Conservation (phyloP, 352 stramenopile species). For the Paralagenidium karlingii region DNA sequence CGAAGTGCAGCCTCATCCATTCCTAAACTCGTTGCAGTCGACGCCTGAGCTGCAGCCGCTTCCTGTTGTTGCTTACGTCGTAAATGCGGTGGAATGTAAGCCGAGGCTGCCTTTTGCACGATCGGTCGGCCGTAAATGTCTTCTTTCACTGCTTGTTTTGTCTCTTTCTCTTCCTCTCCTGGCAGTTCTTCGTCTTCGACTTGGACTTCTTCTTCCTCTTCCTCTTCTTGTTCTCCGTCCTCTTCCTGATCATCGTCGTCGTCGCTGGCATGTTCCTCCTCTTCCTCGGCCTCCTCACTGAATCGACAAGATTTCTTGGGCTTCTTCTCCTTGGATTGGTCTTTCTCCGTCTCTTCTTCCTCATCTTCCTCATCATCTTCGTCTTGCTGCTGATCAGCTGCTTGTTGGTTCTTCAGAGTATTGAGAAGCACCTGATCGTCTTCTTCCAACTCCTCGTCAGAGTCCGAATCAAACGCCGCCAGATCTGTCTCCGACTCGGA, state of each 20-base stretch:
- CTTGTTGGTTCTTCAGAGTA: slow-evolving; percentile 34
- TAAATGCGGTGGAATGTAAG: slow-evolving; percentile 82
- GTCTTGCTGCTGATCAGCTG: slow-evolving; percentile 7
- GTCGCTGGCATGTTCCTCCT: slow-evolving; percentile 15
- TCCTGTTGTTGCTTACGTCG: slow-evolving; percentile 48
- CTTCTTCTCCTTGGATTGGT: slow-evolving; percentile 3
- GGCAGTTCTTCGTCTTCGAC: slow-evolving; percentile 12
- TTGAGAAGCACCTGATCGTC: slow-evolving; percentile 22
- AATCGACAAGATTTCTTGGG: too few relatives aligned
- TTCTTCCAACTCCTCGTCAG: slow-evolving; percentile 23
- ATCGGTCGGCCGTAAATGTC: slow-evolving; percentile 75
- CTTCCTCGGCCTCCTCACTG: slow-evolving; percentile 7
- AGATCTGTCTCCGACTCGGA: slow-evolving; percentile 53
- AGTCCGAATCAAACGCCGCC: slow-evolving; percentile 32
- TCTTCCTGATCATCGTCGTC: slow-evolving; percentile 73
- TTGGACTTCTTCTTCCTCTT: slow-evolving; percentile 11
- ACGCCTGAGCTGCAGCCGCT: slow-evolving; percentile 17
- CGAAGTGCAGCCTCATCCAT: slow-evolving; percentile 67
- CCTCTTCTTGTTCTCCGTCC: slow-evolving; percentile 37
- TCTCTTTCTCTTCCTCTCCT: slow-evolving; percentile 9
- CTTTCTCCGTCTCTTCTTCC: slow-evolving; percentile 5
- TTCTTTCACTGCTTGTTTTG: slow-evolving; percentile 35
- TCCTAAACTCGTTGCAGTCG: slow-evolving; percentile 18
- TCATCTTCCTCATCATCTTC: slow-evolving; percentile 7
- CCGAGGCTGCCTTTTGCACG: slow-evolving; percentile 33